These are phyloP conservation scores for Russula abietina DNA, from an alignment of 768 basidiomycete species.

Conservation along the genomic window DNA sequence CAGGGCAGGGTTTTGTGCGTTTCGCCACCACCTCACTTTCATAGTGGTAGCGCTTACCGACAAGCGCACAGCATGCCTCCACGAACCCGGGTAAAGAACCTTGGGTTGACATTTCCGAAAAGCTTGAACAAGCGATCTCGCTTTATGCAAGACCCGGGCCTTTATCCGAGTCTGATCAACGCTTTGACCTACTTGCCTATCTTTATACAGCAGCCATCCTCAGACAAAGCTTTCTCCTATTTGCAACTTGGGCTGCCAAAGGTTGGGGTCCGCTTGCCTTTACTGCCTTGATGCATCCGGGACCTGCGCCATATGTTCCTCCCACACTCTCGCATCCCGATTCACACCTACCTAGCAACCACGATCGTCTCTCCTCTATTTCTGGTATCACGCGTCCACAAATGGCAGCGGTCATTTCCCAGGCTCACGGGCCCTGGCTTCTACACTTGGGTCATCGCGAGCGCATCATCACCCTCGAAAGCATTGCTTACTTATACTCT, in stretches of 20 bases:
- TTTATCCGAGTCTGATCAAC: constrained; percentile 41
- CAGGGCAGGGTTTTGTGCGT: constrained; percentile 67
- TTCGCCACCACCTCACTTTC: constrained; percentile 16
- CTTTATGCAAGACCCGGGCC: constrained; percentile 58
- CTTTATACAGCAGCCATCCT: constrained; percentile 63
- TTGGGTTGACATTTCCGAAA: constrained; percentile 75
- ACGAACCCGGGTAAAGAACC: constrained; percentile 44
- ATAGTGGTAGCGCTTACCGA: neutral
- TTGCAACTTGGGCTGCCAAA: constrained; percentile 78
- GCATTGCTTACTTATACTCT: constrained; percentile 67
- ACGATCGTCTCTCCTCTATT: constrained; percentile 60
- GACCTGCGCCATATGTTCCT: constrained; percentile 51
- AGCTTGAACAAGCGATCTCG: constrained; percentile 48
- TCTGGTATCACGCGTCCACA: constrained; percentile 66
- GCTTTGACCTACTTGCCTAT: constrained; percentile 58
- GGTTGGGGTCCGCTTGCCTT: constrained; percentile 82
- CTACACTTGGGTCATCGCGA: constrained; percentile 72
- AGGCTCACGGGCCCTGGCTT: constrained; percentile 84
- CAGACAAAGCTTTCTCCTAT: constrained; percentile 67
- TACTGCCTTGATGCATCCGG: constrained; percentile 65
- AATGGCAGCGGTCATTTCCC: constrained; percentile 59
- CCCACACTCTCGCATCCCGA: constrained; percentile 48
- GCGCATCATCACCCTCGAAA: constrained; percentile 63
- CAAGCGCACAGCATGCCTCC: constrained; percentile 17
- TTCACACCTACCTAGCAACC: constrained; percentile 33